Base-by-base conservation (phyloP, 495 filamentous ascomycete genomes). In the Recurvomyces mirabilis region DNA sequence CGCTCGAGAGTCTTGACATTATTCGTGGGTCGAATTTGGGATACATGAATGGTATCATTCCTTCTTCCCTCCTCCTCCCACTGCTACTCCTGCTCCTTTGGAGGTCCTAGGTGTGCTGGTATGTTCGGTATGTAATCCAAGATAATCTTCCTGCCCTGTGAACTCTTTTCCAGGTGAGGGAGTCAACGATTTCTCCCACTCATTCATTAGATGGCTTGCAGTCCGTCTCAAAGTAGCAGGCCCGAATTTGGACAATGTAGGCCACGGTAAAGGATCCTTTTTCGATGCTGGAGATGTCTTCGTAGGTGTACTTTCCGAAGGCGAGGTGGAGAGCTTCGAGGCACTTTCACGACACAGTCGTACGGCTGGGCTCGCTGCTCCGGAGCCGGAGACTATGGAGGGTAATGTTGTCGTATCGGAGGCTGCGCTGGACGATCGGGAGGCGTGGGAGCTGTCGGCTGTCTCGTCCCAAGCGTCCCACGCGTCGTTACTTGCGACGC, bases 141-240 rank as follows among this genome's bases (percentile, higher is more conserved):
- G 25, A 29, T 46, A 51, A 20, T 49, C 51, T 13, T 48, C 32
- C 31, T 41, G 26, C 7, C 45, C 46, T 13, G 11, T 43, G 41
- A 32, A 38, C 22, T 53, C 51, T 33, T 41, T 38, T 5, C 39
- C 37, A 18, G 46, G 46, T 31, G 25, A 41, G 1, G 60, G 62
- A 19, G 60, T 64, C 7, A 65, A 37, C 49, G 32, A 50, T 60
- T 63, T 71, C 59, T 91, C 84, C 83, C 82, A 87, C 53, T 88
- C 82, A 38, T 71, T 78, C 75, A 88, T 86, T 43, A 85, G 65
- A 40, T 77, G 76, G 18, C 73, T 74, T 2, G 82, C 80, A n/a
- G 79, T 79, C 9, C 68, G 71, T 49, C 74, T 78, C 46, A 87
- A 67, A 47, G 81, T 82, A 36, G 69, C 72, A 0, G 82, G 79